Evolutionary conservation across 2,329 filamentous ascomycete genomes (phyloP).

Genomic region (Ceratocystis alfenasii): DNA sequence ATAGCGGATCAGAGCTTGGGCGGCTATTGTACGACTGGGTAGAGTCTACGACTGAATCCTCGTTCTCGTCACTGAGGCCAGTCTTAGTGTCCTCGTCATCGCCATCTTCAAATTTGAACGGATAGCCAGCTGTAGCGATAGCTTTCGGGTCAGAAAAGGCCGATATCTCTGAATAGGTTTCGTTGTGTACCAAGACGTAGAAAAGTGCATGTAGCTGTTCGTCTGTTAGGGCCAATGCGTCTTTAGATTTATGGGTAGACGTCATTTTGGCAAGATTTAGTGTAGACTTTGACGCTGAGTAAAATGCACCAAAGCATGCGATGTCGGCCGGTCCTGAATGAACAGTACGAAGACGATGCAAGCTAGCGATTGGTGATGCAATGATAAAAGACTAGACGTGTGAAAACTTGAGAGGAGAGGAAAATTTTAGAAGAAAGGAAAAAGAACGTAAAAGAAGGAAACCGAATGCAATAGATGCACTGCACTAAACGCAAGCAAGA

Average conservation of each 20-base stretch:
- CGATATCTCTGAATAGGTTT: constrained; percentile 57
- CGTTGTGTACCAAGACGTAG: constrained; percentile 47
- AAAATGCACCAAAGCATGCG: not conserved
- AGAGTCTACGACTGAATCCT: constrained; percentile 24
- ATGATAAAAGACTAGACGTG: not conserved
- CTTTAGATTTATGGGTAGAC: not conserved
- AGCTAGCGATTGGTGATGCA: not conserved
- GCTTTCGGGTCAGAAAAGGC: constrained; percentile 54
- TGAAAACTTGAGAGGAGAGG: not conserved
- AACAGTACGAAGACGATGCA: not conserved
- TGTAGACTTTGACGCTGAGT: not conserved
- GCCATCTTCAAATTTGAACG: constrained; percentile 38
- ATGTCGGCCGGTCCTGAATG: not conserved
- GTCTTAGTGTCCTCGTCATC: constrained; percentile 24
- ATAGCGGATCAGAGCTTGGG: constrained; percentile 37
- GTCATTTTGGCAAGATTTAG: constrained; percentile 1
- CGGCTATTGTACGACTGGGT: constrained; percentile 14
- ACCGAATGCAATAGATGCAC: not conserved
- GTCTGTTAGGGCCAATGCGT: constrained; percentile 23
- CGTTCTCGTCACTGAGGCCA: not conserved
- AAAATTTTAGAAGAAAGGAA: not conserved
- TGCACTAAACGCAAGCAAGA: not conserved
- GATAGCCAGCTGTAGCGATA: constrained; percentile 57
- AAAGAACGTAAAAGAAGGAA: not conserved
- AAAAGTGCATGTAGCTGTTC: constrained; percentile 44